Base-by-base conservation (phyloP, 139 green algal species). In the Astrephomene gubernaculifera region DNA sequence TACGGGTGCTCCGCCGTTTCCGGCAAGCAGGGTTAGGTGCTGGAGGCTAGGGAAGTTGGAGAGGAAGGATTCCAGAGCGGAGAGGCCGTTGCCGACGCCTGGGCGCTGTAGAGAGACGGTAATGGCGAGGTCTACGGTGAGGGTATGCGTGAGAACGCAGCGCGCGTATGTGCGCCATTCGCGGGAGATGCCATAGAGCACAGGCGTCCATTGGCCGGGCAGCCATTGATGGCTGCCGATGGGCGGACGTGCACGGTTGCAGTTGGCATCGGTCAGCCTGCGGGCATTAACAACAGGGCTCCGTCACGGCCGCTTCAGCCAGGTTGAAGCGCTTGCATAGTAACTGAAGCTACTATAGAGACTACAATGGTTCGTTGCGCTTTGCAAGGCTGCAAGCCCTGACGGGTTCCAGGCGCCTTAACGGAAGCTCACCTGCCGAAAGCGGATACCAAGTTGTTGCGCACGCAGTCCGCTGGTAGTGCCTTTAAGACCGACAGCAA, bases 91-190 rank as follows among this genome's bases (percentile, higher is more conserved):
- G 36, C 38, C 68, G 35, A 22, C 53, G 73, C 19, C 38, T 24
- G 53, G 35, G 35, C 73, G 60, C 76, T 83, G 76, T 19, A 83
- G 60, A 4, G 60, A 73, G 27, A 83, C 76, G 27, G 76, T 36
- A 60, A 83, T 83, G 60, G 76, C 76, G 2, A 83, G 76, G 76
- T 83, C 76, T 0, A 83, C 57, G 2, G 76, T 83, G 17, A 83
- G 39, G 14, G 31, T 63, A 19, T 49, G 60, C 27, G 76, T 83
- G 19, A 83, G 76, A 4, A 73, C 60, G 39, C n/a, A 39, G 17
- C 57, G 76, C 21, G 76, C 41, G 43, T 31, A 83, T 4, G 2
- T 4, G 29, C 76, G 60, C 53, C 41, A 83, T 17, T 83, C 76
- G 29, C 64, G 60, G 0, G 39, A 63, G 24, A 83, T 39, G 39